Base-by-base conservation (phyloP, 2,329 filamentous ascomycete species). In the Pseudocercospora ulei region DNA sequence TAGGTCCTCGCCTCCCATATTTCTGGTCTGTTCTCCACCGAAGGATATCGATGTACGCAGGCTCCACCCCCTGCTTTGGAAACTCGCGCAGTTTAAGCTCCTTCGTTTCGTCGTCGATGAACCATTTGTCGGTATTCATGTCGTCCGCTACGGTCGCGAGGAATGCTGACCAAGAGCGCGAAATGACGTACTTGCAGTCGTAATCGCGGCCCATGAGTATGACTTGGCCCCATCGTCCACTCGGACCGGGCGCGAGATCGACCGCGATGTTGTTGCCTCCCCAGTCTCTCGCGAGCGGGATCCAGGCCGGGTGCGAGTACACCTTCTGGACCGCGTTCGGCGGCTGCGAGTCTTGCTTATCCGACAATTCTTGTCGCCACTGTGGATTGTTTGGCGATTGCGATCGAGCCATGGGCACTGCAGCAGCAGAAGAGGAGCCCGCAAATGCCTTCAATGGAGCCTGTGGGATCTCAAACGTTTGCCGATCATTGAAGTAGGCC, bases 131-230 rank as follows among this genome's bases (percentile, higher is more conserved):
- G 51, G 83, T 90, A 65, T 75, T 77, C 54, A 98, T 68, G 57
- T 98, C 90, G 56, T 98, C 90, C 18, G 90, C 86, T 4, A 95
- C 75, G 19, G 78, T 75, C 35, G 86, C 86, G 12, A 98, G 65
- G 58, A 98, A 87, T 6, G 80, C 74, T 9, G 78, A 76, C 90
- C 90, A 98, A 1, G 88, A 96, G 45, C 83, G 78, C 18, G 90
- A 83, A 40, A 98, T 74, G 4, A 98, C 90, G 58, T 94, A 98
- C 67, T 98, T 98, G 64, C 84, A 94, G 60, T 98, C 90, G 64
- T 94, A 98, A 65, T 98, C 90, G 44, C 90, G 84, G 35, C 90
- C 90, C 61, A 93, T 95, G 46, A 98, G 73, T 55, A 98, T 94
- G 50, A 98, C 77, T 61, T 98, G 90, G 38, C 90, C 90, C 88